A percentile compares a stretch with the other conserved stretches of the same genome.
Conservation (phyloP, 202 grass and related monocot species). For the Dendrocalamus latiflorus region DNA sequence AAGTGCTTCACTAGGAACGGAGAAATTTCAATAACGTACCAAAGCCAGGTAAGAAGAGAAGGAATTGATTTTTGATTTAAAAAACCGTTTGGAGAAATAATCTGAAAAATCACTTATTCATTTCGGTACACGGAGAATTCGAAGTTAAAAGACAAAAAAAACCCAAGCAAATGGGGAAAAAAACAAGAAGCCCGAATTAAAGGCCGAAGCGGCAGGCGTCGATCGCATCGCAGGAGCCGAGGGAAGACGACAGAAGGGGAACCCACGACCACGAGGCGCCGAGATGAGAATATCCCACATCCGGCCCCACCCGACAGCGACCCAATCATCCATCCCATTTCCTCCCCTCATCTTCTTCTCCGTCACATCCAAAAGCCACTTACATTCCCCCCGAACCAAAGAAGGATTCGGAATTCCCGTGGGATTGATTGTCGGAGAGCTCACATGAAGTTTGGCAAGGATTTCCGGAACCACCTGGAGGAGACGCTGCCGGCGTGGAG, state of each 20-base stretch:
- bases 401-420: neutral
- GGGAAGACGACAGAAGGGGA: neutral
- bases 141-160: too few species aligned
- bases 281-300: neutral
- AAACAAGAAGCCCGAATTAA: neutral
- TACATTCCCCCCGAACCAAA: too few species aligned
- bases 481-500: constrained; percentile 87
- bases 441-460: constrained; percentile 89
- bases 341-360: neutral
- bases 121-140: too few species aligned
- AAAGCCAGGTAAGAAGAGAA: too few species aligned
- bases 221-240: neutral
- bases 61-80: too few species aligned
- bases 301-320: constrained; percentile 25
- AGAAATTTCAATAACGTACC: too few species aligned
- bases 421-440: neutral
- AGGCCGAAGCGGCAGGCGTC: neutral
- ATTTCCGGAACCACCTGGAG: constrained; percentile 93
- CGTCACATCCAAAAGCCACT: neutral
- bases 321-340: constrained; percentile 18
- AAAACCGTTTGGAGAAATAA: fast-evolving
- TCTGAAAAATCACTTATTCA: too few species aligned
- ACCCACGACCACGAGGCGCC: neutral
- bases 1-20: too few species aligned
- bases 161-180: too few species aligned